Percentiles rank a stretch among this genome's conserved stretches.
These are phyloP conservation scores for Xerophyta viscosa DNA, from an alignment of 106 monocot species.

Conservation along the genomic window DNA sequence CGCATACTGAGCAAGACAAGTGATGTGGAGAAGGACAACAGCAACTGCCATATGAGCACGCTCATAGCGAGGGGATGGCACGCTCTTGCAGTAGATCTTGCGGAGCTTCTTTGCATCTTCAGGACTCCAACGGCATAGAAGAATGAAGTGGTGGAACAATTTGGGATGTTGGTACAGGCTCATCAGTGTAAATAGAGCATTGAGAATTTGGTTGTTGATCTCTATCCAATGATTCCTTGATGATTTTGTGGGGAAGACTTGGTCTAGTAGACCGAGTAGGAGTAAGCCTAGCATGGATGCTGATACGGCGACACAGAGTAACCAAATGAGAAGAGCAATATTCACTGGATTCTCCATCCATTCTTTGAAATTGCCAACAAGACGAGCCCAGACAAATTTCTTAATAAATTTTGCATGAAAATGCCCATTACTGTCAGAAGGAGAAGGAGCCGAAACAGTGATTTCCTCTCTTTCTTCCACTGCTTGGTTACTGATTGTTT, in stretches of 20 bases:
- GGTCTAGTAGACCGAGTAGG: conserved; percentile 63
- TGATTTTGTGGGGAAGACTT: conserved; percentile 28
- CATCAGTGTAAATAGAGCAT: conserved; percentile 90
- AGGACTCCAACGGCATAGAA: conserved; percentile 39
- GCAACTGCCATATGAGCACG: conserved; percentile 29
- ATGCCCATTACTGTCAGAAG: conserved; percentile 20
- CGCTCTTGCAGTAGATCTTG: conserved; percentile 47
- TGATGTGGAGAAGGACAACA: conserved; percentile 30
- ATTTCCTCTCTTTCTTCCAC: conserved; percentile 14
- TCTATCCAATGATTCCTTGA: conserved; percentile 56
- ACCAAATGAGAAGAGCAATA: conserved; percentile 23
- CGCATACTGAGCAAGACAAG: conserved; percentile 34
- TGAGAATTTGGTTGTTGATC: conserved; percentile 73
- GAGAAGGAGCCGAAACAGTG: conserved; percentile 20
- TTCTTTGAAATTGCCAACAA: conserved; percentile 9
- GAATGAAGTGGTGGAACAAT: conserved; percentile 51
- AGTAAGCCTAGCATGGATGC: conserved; percentile 29
- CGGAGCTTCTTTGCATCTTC: conserved; percentile 36
- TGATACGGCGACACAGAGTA: conserved; percentile 28
- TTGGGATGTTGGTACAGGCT: conserved; percentile 74
- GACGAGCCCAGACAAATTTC: conserved; percentile 11
- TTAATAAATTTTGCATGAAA: conserved; percentile 16
- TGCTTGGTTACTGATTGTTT: conserved; percentile 7
- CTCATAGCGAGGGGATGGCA: conserved; percentile 19
- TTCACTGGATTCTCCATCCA: conserved; percentile 21